These are phyloP conservation scores for Pyricularia sp. DNA, from an alignment of 2,329 filamentous ascomycete species.

Conservation along the genomic window DNA sequence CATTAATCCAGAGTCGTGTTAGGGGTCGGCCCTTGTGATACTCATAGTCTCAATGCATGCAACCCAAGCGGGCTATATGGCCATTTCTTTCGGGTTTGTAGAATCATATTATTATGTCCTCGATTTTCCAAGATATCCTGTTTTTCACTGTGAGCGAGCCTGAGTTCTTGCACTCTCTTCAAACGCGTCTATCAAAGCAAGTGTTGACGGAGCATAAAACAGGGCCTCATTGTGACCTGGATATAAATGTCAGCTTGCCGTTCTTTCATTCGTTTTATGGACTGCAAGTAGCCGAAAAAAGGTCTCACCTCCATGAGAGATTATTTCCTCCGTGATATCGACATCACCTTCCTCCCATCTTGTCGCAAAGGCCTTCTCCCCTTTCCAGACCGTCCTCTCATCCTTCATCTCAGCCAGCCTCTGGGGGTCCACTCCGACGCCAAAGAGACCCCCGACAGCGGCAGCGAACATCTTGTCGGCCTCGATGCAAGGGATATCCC, in stretches of 20 bases:
- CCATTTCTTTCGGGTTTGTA: not conserved
- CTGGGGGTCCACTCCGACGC: constrained; percentile 29
- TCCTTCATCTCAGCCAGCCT: constrained; percentile 26
- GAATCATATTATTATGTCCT: not conserved
- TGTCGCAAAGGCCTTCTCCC: constrained; percentile 37
- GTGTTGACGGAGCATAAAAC: not conserved
- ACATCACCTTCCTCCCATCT: constrained; percentile 36
- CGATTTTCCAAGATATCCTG: too few relatives aligned
- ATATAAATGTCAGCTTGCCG: not conserved
- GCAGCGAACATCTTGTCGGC: constrained; percentile 54
- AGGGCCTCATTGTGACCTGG: not conserved
- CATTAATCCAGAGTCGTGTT: not conserved
- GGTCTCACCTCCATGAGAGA: constrained; percentile 42
- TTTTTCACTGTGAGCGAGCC: not conserved
- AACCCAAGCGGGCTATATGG: not conserved
- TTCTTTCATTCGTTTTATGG: not conserved
- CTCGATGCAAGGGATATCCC: constrained; percentile 70
- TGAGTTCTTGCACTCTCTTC: not conserved
- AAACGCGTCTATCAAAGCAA: not conserved
- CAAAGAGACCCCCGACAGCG: constrained; percentile 42
- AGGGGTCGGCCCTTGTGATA: not conserved
- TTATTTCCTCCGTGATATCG: constrained; percentile 42
- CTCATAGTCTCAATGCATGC: not conserved
- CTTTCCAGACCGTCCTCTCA: constrained; percentile 30
- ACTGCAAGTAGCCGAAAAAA: not conserved